Conservation (phyloP, 2,329 filamentous ascomycete species). For the Colletotrichum caudatum region DNA sequence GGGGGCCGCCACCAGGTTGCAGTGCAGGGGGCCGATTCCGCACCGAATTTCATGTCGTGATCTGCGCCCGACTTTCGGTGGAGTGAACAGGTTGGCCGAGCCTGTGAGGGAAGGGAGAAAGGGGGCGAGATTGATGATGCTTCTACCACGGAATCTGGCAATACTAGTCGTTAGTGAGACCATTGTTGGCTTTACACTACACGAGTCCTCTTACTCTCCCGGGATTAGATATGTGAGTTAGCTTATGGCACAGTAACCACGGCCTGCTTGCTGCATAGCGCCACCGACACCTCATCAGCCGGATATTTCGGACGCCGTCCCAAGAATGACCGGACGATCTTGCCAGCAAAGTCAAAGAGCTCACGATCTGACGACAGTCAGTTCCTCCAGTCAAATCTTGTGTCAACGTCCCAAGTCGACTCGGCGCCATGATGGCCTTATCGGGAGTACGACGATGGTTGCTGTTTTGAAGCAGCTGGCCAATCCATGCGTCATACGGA, state of each 20-base stretch:
- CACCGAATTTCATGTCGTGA: slow-evolving; percentile 6
- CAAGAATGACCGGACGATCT: slow-evolving; percentile 20
- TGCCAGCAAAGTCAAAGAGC: slow-evolving; percentile 12
- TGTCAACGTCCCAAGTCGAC: slow-evolving; percentile 10
- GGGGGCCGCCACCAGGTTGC: slow-evolving; percentile 5
- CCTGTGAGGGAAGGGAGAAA: no score
- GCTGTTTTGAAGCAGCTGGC: background rate
- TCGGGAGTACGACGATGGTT: background rate
- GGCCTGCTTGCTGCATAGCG: slow-evolving; percentile 17
- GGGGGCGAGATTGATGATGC: background rate
- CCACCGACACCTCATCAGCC: slow-evolving; percentile 35
- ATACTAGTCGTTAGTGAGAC: background rate
- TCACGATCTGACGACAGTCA: background rate
- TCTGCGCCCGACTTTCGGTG: slow-evolving; percentile 18
- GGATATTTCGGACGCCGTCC: slow-evolving; percentile 23
- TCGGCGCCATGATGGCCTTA: background rate
- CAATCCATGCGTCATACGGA: slow-evolving; percentile 15
- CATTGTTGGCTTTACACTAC: background rate
- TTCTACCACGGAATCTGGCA: slow-evolving; percentile 6
- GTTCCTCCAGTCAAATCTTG: slow-evolving; percentile 25
- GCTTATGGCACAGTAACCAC: slow-evolving; percentile 3
- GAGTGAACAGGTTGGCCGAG: slow-evolving; percentile 9
- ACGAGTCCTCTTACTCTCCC: background rate
- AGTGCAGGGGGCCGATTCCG: slow-evolving; percentile 22
- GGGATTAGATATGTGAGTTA: background rate